Evolutionary conservation across 345 rosid genomes (phyloP).

Genomic region (Schrenkiella parvula): DNA sequence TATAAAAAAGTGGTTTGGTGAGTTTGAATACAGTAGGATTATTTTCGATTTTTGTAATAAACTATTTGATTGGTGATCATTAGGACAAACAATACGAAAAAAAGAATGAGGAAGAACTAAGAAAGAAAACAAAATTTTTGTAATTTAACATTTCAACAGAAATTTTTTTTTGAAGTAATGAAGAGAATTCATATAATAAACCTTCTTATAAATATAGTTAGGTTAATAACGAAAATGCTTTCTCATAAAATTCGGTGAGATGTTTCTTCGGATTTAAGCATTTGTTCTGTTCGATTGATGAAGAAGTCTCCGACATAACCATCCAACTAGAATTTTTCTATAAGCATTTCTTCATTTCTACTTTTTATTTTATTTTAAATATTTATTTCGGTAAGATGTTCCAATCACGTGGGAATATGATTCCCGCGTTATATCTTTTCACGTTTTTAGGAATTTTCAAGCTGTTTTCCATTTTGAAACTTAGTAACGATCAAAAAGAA

Average conservation of each 20-base stretch:
- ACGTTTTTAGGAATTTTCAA: conserved; percentile 11
- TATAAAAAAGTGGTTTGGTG: background rate
- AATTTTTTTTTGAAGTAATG: too few relatives aligned
- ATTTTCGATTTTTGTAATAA: background rate
- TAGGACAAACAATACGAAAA: background rate
- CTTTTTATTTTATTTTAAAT: background rate
- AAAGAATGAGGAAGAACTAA: background rate
- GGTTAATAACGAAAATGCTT: background rate
- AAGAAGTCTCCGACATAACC: conserved; percentile 6
- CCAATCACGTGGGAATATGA: conserved; percentile 19
- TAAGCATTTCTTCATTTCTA: background rate
- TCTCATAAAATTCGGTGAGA: conserved; percentile 1
- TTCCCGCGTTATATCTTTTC: conserved; percentile 20
- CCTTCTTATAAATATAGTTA: background rate
- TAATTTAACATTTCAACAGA: too few relatives aligned
- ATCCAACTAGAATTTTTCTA: conserved; percentile 8
- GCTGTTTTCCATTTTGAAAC: conserved; percentile 28
- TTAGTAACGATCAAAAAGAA: background rate
- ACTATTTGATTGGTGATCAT: background rate
- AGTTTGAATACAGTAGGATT: conserved; percentile 6
- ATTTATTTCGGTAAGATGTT: conserved; percentile 7
- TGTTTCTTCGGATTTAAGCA: conserved; percentile 5
- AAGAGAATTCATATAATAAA: background rate
- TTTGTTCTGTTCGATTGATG: conserved; percentile 7
- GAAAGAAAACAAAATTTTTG: background rate